A percentile compares a stretch with the other conserved stretches of the same genome.
Evolutionary conservation across 192 early-diverging fungal genomes (phyloP).

Genomic region (Lobosporangium transversale): DNA sequence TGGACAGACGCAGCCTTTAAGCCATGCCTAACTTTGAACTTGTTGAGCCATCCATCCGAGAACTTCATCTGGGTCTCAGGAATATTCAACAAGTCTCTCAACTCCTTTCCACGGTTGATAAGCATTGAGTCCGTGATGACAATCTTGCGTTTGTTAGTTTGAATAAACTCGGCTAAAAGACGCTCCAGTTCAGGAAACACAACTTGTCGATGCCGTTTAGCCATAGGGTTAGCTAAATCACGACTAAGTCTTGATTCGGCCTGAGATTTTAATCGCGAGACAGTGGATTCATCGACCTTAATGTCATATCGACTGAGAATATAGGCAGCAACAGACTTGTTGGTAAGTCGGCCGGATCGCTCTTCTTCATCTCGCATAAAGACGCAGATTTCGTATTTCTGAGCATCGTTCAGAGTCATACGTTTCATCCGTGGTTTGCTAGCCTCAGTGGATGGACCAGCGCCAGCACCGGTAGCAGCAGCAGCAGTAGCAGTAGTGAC

Average conservation of each 20-base stretch:
- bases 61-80: conserved; percentile 24
- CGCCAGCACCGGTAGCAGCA: neutral
- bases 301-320: conserved; percentile 23
- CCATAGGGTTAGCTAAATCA: conserved; percentile 28
- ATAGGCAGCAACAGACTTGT: conserved; percentile 19
- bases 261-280: conserved; percentile 26
- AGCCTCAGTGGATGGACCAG: neutral
- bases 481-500: neutral
- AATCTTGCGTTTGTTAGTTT: conserved; percentile 8
- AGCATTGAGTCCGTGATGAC: conserved; percentile 34
- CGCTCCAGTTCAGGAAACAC: conserved; percentile 47
- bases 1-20: conserved; percentile 12
- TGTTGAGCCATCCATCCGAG: conserved; percentile 51
- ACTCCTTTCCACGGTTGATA: conserved; percentile 28
- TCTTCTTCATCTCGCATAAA: conserved; percentile 35
- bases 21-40: conserved; percentile 54
- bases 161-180: conserved; percentile 35
- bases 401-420: conserved; percentile 34
- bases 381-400: conserved; percentile 50
- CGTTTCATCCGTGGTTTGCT: conserved; percentile 20
- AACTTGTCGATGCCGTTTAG: conserved; percentile 43
- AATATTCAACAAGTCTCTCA: conserved; percentile 24
- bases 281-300: conserved; percentile 45
- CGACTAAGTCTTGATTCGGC: conserved; percentile 13
- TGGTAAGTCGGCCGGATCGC: conserved; percentile 4